These are phyloP conservation scores for Talaromyces sp. DNA, from an alignment of 2,329 filamentous ascomycete species.

Conservation along the genomic window DNA sequence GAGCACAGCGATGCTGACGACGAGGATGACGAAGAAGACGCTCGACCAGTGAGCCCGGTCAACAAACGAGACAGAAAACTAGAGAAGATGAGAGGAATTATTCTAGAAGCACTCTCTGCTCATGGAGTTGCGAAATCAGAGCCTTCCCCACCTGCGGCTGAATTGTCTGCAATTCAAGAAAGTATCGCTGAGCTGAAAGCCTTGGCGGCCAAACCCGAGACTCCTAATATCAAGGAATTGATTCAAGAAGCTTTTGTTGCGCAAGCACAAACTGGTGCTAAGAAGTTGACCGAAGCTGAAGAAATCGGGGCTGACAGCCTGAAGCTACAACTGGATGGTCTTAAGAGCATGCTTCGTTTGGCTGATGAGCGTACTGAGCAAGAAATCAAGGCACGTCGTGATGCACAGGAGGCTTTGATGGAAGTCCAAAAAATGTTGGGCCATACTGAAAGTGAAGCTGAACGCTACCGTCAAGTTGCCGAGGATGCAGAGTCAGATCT, in stretches of 20 bases:
- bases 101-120: conserved; percentile 62
- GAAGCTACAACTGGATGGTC: conserved; percentile 58
- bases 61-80: conserved; percentile 64
- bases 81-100: conserved; percentile 69
- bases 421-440: conserved; percentile 68
- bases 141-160: conserved; percentile 21
- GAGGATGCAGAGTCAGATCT: conserved; percentile 64
- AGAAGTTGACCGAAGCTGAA: conserved; percentile 39
- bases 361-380: conserved; percentile 62
- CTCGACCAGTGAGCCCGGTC: conserved; percentile 71
- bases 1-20: conserved; percentile 88
- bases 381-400: conserved; percentile 59
- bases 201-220: conserved; percentile 20
- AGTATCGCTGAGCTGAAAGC: conserved; percentile 31
- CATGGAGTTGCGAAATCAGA: conserved; percentile 31
- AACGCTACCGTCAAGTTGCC: conserved; percentile 43
- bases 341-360: conserved; percentile 63
- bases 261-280: conserved; percentile 50
- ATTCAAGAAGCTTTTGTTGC: conserved; percentile 56
- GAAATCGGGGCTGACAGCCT: conserved; percentile 47
- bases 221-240: conserved; percentile 56
- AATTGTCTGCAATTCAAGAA: conserved; percentile 35
- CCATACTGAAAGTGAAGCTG: conserved; percentile 57
- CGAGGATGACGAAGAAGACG: conserved; percentile 62
- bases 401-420: conserved; percentile 66